A percentile compares a stretch with the other conserved stretches of the same genome.
Conservation (phyloP, 1,139 yeast species). For the Debaryomyces coudertii region DNA sequence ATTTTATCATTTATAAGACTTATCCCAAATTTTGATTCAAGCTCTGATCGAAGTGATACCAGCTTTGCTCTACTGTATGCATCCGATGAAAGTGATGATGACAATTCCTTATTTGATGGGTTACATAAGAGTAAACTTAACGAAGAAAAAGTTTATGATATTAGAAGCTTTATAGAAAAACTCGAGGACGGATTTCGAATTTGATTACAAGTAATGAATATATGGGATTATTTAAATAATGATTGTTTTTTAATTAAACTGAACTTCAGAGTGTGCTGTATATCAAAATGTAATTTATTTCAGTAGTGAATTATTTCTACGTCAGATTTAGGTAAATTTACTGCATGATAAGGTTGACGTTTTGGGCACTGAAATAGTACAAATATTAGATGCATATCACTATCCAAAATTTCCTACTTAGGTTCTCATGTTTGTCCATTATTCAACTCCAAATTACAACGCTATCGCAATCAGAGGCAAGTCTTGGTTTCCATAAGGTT, state of each 20-base stretch:
- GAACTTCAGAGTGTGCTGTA: background rate
- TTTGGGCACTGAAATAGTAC: no score
- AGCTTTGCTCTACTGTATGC: constrained; percentile 16
- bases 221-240: background rate
- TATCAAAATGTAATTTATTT: background rate
- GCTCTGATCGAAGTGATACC: constrained; percentile 14
- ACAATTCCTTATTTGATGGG: constrained; percentile 29
- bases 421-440: constrained; percentile 19
- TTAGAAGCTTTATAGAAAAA: constrained; percentile 26
- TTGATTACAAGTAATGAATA: constrained; percentile 8
- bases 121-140: constrained; percentile 25
- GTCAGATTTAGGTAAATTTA: background rate
- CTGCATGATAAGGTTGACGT: background rate
- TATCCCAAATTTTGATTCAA: constrained; percentile 16
- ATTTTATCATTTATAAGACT: constrained; percentile 10
- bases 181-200: constrained; percentile 29
- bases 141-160: constrained; percentile 30
- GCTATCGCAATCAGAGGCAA: constrained; percentile 38
- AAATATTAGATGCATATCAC: background rate
- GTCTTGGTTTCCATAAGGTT: constrained; percentile 28
- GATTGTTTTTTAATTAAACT: background rate
- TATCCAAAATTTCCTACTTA: background rate
- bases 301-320: no score
- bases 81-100: constrained; percentile 23
- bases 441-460: constrained; percentile 38